Evolutionary conservation across 306 rosid genomes (phyloP), one percentile per base, ranked within the genome.

Genomic region (Hylodesmum podocarpum): DNA sequence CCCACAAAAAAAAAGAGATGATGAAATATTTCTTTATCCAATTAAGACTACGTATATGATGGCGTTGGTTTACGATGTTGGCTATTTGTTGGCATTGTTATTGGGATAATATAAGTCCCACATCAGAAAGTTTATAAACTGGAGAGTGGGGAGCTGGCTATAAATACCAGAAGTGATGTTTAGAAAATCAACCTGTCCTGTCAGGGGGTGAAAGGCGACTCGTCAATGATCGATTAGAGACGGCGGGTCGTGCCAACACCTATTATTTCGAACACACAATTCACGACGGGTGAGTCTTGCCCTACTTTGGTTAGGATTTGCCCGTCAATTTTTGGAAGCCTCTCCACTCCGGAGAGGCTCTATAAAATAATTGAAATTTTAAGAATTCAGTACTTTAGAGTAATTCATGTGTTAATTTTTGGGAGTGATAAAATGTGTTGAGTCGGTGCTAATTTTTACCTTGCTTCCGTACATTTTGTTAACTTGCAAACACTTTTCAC

Each of bases 271-370:
- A 91, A 88, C 91, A 86, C 93, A 49, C 51, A 7, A 0, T 0
- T 0, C 0, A 0, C 2, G 87, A 16, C 91, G 91, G 81, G 91
- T 21, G 59, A 34, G 70, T 1, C 34, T 71, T 36, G 11, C 87
- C 93, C 88, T 91, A 88, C 93, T 87, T 88, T 33, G 22, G 88
- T 82, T 58, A 50, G 85, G 76, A 3, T 80, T 80, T 29, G 86
- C 89, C 84, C 96, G 93, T 87, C 96, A 91, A 88, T 88, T 91
- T 88, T 91, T 91, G 91, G 78, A 91, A 88, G 93, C 84, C 75
- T 64, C 59, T 66, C 78, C 72, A 18, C 36, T 0, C 1, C 0
- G 1, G 37, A 13, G 64, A 55, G 61, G 64, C 63, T 55, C 34
- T 55, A n/a, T 46, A n/a, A n/a, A n/a, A n/a, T n/a, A n/a, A n/a